Base-by-base conservation (phyloP, 179 eudicot species). In the Silene coronaria region DNA sequence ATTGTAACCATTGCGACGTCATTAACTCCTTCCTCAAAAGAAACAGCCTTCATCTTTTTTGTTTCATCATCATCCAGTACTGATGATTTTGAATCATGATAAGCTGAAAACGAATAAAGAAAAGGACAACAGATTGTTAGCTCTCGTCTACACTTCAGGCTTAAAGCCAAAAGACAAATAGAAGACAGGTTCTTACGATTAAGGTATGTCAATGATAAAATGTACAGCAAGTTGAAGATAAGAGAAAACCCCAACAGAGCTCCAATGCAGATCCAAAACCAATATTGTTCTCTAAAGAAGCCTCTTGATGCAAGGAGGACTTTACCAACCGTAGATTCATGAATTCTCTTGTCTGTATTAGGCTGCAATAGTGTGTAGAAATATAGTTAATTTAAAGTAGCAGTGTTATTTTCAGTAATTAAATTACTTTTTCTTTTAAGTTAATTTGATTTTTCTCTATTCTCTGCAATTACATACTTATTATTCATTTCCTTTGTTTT, bases 181-280 rank as follows among this genome's bases (percentile, higher is more conserved):
- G 38, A 34, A 30, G 67, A 74, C 26, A 55, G 61, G n/a, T 36
- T 45, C 92, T 84, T 85, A 91, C 97, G 95, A 60, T 88, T 83
- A 67, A 90, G 75, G 73, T 62, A 88, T 46, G 92, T 84, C 71
- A 90, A 75, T 21, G 90, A 85, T 23, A 74, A 63, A 42, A 86
- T 85, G 71, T 87, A 90, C 6, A 86, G 66, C 55, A 86, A 27
- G 86, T 91, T 91, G 86, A 87, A 91, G 73, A 91, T 67, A 53
- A 88, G 21, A 58, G 92, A 81, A 65, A 90, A 91, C 46, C 84
- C 97, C 27, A 91, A 21, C 21, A 91, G 87, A 48, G 90, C 92
- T 73, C 83, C 92, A 67, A 85, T 34, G 64, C 86, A 82, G 46
- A 88, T 85, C 93, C 93, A 91, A 75, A 70, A 88, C 93, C 84